Percentiles rank a stretch among this genome's conserved stretches.
These are phyloP conservation scores for Aspergillus persii DNA, from an alignment of 2,329 filamentous ascomycete species.

Conservation along the genomic window DNA sequence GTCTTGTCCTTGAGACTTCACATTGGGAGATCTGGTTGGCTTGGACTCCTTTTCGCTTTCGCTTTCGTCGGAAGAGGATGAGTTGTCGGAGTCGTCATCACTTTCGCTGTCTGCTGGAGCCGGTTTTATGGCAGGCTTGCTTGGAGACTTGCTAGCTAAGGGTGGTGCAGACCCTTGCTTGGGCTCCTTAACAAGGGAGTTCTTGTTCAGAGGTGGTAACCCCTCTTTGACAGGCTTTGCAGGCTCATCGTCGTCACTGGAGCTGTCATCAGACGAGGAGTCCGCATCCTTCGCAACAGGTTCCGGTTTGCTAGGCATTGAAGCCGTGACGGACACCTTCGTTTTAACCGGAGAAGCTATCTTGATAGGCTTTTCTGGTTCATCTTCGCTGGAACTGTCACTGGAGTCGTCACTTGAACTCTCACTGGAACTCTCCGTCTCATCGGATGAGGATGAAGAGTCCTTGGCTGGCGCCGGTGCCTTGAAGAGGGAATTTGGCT, in stretches of 20 bases:
- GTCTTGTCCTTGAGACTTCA: background rate
- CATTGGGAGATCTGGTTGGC: background rate
- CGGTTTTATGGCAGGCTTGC: background rate
- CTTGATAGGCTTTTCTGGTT: background rate
- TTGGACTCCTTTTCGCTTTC: background rate
- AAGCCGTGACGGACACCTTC: background rate
- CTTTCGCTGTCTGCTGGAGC: conserved; percentile 7
- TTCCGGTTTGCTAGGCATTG: background rate
- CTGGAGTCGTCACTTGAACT: background rate
- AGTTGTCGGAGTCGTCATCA: conserved; percentile 9
- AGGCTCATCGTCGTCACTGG: background rate
- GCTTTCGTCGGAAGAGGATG: background rate
- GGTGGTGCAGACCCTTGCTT: too few relatives aligned
- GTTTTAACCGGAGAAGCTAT: background rate
- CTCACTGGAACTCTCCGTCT: background rate
- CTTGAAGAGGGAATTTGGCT: background rate
- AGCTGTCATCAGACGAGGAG: background rate
- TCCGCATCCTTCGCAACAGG: too few relatives aligned
- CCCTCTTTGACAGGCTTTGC: background rate
- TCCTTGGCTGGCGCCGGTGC: background rate
- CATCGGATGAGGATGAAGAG: background rate
- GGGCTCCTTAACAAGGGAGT: background rate
- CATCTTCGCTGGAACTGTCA: background rate
- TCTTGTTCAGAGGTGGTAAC: background rate
- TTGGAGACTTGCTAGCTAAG: background rate